Conservation (phyloP, 2,329 filamentous ascomycete species). For the Aspergillus carbonarius region DNA sequence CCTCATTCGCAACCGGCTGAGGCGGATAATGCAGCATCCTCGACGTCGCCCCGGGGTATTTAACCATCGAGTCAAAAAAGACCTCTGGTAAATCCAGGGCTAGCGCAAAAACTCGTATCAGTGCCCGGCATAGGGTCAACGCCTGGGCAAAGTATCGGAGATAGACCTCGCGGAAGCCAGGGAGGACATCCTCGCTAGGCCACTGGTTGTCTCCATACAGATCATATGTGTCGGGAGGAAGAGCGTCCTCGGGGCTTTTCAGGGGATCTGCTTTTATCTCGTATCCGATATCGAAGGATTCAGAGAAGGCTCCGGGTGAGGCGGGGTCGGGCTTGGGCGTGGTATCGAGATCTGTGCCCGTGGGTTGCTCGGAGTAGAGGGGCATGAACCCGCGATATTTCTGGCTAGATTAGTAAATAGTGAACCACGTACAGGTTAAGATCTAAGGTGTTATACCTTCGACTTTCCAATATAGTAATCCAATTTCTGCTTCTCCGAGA, state of each 20-base stretch:
- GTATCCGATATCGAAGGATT: constrained; percentile 30
- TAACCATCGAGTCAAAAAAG: constrained; percentile 37
- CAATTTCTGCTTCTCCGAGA: constrained; percentile 44
- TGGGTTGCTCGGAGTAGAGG: constrained; percentile 19
- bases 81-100: constrained; percentile 39
- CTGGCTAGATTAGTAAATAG: not conserved
- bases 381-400: constrained; percentile 30
- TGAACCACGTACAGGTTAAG: no score
- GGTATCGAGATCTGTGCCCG: constrained; percentile 9
- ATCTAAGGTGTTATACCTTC: constrained; percentile 6
- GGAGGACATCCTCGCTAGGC: constrained; percentile 18
- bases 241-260: constrained; percentile 9
- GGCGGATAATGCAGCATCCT: constrained; percentile 43
- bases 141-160: constrained; percentile 21
- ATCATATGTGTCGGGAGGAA: constrained; percentile 18
- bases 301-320: constrained; percentile 16
- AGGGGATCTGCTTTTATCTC: constrained; percentile 21
- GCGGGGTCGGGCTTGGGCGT: constrained; percentile 4
- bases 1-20: constrained; percentile 34
- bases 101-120: constrained; percentile 41
- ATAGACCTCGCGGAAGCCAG: constrained; percentile 18
- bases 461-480: constrained; percentile 38
- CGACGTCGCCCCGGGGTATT: constrained; percentile 39
- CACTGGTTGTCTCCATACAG: constrained; percentile 28
- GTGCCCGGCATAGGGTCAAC: constrained; percentile 16